phyloP scores from a whole-genome alignment of 164 flowering plant species.

The Vitis amurensis region DNA sequence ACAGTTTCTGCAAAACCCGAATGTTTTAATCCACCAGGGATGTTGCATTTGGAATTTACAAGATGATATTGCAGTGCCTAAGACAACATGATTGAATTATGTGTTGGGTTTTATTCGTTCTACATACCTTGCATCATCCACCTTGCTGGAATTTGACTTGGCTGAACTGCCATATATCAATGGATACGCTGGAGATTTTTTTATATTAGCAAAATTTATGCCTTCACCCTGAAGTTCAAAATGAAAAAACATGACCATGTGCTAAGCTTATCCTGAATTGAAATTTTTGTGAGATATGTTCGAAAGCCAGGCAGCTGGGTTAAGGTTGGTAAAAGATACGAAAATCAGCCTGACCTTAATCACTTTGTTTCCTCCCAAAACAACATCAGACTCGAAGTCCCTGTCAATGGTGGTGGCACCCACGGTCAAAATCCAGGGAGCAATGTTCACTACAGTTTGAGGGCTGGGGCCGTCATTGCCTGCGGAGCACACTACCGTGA shows the following conservation, averaged over 20 bases:
- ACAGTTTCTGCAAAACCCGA: conserved; percentile 47
- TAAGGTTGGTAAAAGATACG: too few species aligned
- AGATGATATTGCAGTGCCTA: too few species aligned
- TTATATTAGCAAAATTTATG: conserved; percentile 37
- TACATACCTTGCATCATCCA: conserved; percentile 34
- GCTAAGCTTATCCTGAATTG: too few species aligned
- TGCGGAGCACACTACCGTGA: conserved; percentile 75
- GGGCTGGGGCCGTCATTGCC: conserved; percentile 65
- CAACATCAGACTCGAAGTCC: conserved; percentile 39
- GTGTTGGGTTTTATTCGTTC: too few species aligned
- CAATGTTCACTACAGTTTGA: conserved; percentile 51
- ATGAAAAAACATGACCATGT: background rate
- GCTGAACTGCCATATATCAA: conserved; percentile 36
- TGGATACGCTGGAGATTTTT: conserved; percentile 38
- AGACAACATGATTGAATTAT: too few species aligned
- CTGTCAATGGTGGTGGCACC: conserved; percentile 60
- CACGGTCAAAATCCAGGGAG: conserved; percentile 85
- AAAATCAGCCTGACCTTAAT: conserved; percentile 42
- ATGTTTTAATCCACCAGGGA: background rate
- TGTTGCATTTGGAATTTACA: too few species aligned
- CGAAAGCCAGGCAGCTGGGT: too few species aligned
- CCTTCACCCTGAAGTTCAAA: conserved; percentile 21
- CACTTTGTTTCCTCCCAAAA: conserved; percentile 44
- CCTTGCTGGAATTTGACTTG: conserved; percentile 15
- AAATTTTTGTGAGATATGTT: background rate